Evolutionary conservation across 1,284 basidiomycete species (phyloP), one percentile per base, ranked within the genome.

Genomic region (Entoloma clypeatum): DNA sequence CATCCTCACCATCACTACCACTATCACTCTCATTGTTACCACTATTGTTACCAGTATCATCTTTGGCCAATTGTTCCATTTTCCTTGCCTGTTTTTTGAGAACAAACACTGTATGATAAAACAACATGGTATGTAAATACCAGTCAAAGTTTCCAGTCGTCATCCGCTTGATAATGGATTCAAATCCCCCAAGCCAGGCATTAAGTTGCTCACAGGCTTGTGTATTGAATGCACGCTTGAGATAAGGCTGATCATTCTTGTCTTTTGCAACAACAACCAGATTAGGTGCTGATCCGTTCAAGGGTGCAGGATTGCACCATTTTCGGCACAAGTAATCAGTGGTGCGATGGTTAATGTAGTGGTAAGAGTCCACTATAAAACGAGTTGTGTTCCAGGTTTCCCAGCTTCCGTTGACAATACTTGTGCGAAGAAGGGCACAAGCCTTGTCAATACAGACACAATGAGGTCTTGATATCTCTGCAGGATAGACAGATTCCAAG

Each of bases 381-480:
- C 46, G 24, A 35, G 34, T 49, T 24, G 48, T 55, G 13, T 49
- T 28, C 49, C 54, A 57, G 10, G 23, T 26, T 11, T 45, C 10
- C 46, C 47, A 53, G 18, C 31, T 30, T 2, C 39, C 41, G 33
- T 49, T 44, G 10, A 7, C 32, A 14, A 54, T 31, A 39, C 42
- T 45, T 16, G 43, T 45, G 13, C 32, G 22, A 10, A 57, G 29
- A 7, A 57, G 32, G 26, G 31, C 24, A 41, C 54, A 59, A 14
- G 48, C 54, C 41, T 59, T 59, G 40, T 55, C 50, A 51, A 58
- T 54, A 31, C 46, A 49, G 22, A 57, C 45, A 41, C 56, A 57
- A 14, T 18, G 25, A 32, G 55, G 54, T 4, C 47, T 31, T 4
- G 43, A 44, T 27, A 53, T 40, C 10, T 40, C 18, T 7, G 32